Evolutionary conservation across 495 filamentous ascomycete genomes (phyloP).

Genomic region (Hyaloscypha hepaticicola): DNA sequence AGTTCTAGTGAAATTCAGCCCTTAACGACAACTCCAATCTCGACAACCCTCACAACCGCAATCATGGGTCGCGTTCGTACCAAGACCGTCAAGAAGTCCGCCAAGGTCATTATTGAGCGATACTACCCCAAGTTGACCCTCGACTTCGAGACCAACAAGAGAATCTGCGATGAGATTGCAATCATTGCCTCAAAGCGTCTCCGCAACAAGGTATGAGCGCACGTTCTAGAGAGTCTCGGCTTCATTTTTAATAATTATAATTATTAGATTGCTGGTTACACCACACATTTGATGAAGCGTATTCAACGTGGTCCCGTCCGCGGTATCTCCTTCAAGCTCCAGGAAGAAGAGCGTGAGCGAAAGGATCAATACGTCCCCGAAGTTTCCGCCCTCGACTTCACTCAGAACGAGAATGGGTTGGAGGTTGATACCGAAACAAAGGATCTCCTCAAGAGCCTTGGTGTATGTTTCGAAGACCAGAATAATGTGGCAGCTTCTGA

Average conservation of each 20-base stretch:
- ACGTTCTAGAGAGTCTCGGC: background rate
- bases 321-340: conserved; percentile 99
- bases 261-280: conserved; percentile 91
- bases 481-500: conserved; percentile 22
- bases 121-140: conserved; percentile 98
- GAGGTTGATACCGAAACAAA: conserved; percentile 97
- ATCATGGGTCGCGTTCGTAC: conserved; percentile 97
- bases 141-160: conserved; percentile 99
- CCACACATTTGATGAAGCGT: conserved; percentile 97
- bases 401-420: conserved; percentile 86
- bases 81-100: conserved; percentile 99
- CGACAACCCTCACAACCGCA: conserved; percentile 51
- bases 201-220: conserved; percentile 83
- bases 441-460: conserved; percentile 95
- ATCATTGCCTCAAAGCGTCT: conserved; percentile 98
- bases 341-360: conserved; percentile 99
- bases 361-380: conserved; percentile 99
- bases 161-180: conserved; percentile 99
- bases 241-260: conserved; percentile 16
- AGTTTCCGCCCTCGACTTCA: conserved; percentile 96
- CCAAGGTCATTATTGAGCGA: conserved; percentile 99
- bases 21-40: conserved; percentile 10
- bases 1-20: conserved; percentile 11
- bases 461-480: conserved; percentile 64
- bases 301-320: conserved; percentile 98